Base-by-base conservation (phyloP, 2,329 filamentous ascomycete species). In the Metarhizium brunneum region DNA sequence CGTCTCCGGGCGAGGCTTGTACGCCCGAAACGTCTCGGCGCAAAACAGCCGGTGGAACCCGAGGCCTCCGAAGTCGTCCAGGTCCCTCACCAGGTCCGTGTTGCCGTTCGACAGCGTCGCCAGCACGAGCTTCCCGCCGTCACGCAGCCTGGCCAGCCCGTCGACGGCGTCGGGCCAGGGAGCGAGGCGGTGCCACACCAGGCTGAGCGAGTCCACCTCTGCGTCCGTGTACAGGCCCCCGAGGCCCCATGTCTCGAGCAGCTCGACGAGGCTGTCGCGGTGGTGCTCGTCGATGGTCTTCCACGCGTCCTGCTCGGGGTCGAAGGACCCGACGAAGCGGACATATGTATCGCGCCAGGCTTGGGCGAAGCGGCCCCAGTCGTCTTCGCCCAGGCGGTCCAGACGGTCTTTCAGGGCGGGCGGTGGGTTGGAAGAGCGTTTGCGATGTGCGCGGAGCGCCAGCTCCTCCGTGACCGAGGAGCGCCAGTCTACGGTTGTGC, bases 401-500 rank as follows among this genome's bases (percentile, higher is more conserved):
- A 81, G 77, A 16, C 75, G 77, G 13, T 70, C 58, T 42, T 75
- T 79, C 8, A 82, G 68, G 6, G 69, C 60, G 10, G 73, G 71
- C 0, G 81, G 64, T 6, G 85, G 66, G 43, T 73, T 72, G 36
- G 84, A 73, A 2, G 74, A 72, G 14, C 66, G 65, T 62, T 81
- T 79, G 56, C 73, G 68, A 32, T 70, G 65, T 14, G 82, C 78
- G 43, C 76, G 75, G 11, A 74, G 65, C 29, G 71, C 67, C 50
- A 94, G 78, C 54, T 82, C 80, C 8, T 76, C 71, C 14, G 77
- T 81, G 20, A 94, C 82, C 2, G 83, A 82, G 43, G 75, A 75
- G 56, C 88, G 85, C 88, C 88, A 92, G 73, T 92, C 80, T 49
- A 94, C 88, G 59, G 86, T 83, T 1, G 90, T 94, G 61, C 88